phyloP scores from a whole-genome alignment of 441 rosid species.

The Biscutella laevigata region DNA sequence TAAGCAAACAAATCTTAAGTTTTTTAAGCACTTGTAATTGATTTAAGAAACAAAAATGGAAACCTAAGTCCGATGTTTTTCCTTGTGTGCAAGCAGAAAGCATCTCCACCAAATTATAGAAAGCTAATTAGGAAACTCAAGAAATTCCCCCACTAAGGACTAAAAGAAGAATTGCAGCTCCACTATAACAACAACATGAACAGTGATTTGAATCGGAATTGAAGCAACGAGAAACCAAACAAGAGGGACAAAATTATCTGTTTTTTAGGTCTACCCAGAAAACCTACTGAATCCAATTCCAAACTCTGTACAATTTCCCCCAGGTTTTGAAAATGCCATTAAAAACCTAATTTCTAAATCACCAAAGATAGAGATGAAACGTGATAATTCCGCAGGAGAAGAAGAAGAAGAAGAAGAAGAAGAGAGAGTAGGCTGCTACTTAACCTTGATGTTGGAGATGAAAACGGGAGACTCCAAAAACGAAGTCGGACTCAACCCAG shows the following conservation, averaged over 20 bases:
- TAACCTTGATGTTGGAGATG: conserved; percentile 82
- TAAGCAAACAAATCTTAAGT: conserved; percentile 36
- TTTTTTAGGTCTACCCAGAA: too few relatives aligned
- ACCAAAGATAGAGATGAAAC: background rate
- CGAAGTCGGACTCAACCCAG: conserved; percentile 83
- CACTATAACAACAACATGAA: conserved; percentile 12
- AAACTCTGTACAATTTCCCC: background rate
- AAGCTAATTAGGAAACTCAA: conserved; percentile 30
- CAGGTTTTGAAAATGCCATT: background rate
- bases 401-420: background rate
- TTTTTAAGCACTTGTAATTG: conserved; percentile 13
- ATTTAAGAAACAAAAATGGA: conserved; percentile 24
- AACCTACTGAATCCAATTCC: conserved; percentile 4
- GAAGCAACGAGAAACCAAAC: conserved; percentile 20
- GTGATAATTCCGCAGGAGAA: background rate
- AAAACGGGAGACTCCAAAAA: conserved; percentile 91
- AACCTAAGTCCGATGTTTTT: conserved; percentile 20
- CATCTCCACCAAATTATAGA: conserved; percentile 37
- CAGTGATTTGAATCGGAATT: conserved; percentile 8
- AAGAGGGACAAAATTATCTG: background rate
- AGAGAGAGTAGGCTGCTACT: conserved; percentile 7
- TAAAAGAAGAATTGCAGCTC: conserved; percentile 10
- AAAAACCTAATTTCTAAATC: conserved; percentile 17
- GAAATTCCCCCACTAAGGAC: conserved; percentile 36
- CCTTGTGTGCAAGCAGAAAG: conserved; percentile 29